Base-by-base conservation (phyloP, 495 filamentous ascomycete species). In the Trichoderma gamsii region DNA sequence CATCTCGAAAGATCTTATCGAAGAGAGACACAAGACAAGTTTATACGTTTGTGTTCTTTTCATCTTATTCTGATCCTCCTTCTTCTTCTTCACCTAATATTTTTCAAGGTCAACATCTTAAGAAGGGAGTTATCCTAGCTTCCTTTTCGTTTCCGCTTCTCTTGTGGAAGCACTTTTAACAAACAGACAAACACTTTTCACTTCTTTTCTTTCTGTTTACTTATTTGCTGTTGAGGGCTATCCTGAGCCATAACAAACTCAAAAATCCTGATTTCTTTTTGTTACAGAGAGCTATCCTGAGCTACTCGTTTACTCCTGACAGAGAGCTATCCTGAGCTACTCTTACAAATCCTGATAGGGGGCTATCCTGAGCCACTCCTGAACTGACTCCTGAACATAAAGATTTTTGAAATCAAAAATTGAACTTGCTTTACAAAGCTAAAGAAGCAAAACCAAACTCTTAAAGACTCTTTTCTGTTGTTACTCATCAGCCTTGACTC, bases 181-280 rank as follows among this genome's bases (percentile, higher is more conserved):
- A 52, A 18, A 5, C 9, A 52, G n/a, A 11, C n/a, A 52, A 23
- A 7, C 35, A 38, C 0, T 16, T 49, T 49, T 49, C 18, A 4
- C 12, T 49, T 49, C 13, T 49, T n/a, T 49, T 0, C 13, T n/a
- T 18, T 29, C 29, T 29, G 4, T 29, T 49, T n/a, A 49, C 21
- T 16, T 32, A 13, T 27, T 32, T 59, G 3, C 51, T 21, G 27
- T 61, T 72, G 72, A 72, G 68, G 77, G 66, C 44, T 51, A 67
- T 51, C 44, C 66, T 67, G 66, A 67, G 46, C 61, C 61, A 35
- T 41, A 63, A 8, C 15, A 64, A 38, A 41, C 61, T 35, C 29
- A 35, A n/a, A n/a, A 35, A 32, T 64, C 61, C 38, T 64, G 61
- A 35, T 64, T 64, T 35, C 23, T 15, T 35, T 41, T 64, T 64